Percentiles rank a stretch among this genome's conserved stretches.
These are phyloP conservation scores for Physcia stellaris DNA, from an alignment of 495 filamentous ascomycete species.

Conservation along the genomic window DNA sequence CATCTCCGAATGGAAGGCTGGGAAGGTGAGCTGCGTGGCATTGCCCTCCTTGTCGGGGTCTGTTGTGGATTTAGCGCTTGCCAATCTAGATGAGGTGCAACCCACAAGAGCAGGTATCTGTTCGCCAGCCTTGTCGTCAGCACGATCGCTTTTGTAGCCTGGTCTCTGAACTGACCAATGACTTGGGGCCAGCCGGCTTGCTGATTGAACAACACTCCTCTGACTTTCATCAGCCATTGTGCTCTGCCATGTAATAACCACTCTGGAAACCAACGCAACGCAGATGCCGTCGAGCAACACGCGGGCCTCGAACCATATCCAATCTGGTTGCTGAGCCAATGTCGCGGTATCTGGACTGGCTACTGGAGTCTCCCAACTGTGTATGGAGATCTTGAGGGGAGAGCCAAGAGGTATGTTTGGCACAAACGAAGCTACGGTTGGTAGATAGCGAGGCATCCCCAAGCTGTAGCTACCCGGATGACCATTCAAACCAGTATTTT, in stretches of 20 bases:
- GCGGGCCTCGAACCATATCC: slow-evolving; percentile 51
- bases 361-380: slow-evolving; percentile 60
- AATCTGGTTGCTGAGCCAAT: slow-evolving; percentile 46
- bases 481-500: no score
- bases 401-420: slow-evolving; percentile 46
- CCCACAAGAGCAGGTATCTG: slow-evolving; percentile 12
- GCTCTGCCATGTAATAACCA: not conserved
- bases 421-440: slow-evolving; percentile 65
- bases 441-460: slow-evolving; percentile 28
- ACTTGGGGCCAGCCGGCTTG: slow-evolving; percentile 47
- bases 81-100: not conserved
- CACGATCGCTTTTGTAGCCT: no score
- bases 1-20: slow-evolving; percentile 57
- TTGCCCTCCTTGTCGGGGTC: slow-evolving; percentile 48
- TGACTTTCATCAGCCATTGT: slow-evolving; percentile 14
- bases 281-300: slow-evolving; percentile 58
- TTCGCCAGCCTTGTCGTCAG: no score
- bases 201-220: slow-evolving; percentile 41
- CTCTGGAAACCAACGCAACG: slow-evolving; percentile 39
- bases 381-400: slow-evolving; percentile 65
- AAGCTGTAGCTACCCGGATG: slow-evolving; percentile 12
- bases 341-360: slow-evolving; percentile 46
- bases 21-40: slow-evolving; percentile 54
- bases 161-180: slow-evolving; percentile 33
- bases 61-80: slow-evolving; percentile 16